Conservation (phyloP, 1,284 basidiomycete species). For the Moniliophthora roreri region DNA sequence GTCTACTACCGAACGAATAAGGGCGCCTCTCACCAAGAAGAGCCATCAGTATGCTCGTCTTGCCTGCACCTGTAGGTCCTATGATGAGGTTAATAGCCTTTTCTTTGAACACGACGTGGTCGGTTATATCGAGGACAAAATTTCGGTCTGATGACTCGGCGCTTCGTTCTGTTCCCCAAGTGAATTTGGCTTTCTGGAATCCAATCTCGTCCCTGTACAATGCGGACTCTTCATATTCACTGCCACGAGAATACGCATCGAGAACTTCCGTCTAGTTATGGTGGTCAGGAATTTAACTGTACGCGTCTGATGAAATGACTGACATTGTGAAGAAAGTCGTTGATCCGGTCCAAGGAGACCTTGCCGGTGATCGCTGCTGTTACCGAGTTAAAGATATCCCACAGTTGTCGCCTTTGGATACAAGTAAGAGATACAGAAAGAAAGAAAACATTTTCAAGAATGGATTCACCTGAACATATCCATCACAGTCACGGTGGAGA, state of each 20-base stretch:
- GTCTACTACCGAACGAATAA: too few species aligned
- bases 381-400: background rate
- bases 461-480: slow-evolving; percentile 17
- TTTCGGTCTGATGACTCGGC: slow-evolving; percentile 32
- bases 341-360: slow-evolving; percentile 42
- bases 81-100: slow-evolving; percentile 61
- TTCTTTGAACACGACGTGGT: slow-evolving; percentile 52
- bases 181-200: slow-evolving; percentile 41
- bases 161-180: slow-evolving; percentile 34
- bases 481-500: slow-evolving; percentile 24
- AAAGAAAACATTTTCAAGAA: background rate
- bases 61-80: slow-evolving; percentile 50
- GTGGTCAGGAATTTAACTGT: slow-evolving; percentile 12
- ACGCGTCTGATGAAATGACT: slow-evolving; percentile 1
- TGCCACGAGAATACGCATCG: slow-evolving; percentile 36
- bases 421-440: background rate
- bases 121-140: slow-evolving; percentile 48
- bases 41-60: slow-evolving; percentile 54
- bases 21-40: slow-evolving; percentile 66
- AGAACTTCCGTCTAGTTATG: slow-evolving; percentile 45
- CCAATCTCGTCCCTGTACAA: slow-evolving; percentile 31
- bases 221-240: slow-evolving; percentile 26
- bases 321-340: slow-evolving; percentile 40
- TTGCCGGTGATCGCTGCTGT: slow-evolving; percentile 27
- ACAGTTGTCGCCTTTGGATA: background rate